Conservation (phyloP, 768 basidiomycete genomes). For the Leucocoprinus leucothites region DNA sequence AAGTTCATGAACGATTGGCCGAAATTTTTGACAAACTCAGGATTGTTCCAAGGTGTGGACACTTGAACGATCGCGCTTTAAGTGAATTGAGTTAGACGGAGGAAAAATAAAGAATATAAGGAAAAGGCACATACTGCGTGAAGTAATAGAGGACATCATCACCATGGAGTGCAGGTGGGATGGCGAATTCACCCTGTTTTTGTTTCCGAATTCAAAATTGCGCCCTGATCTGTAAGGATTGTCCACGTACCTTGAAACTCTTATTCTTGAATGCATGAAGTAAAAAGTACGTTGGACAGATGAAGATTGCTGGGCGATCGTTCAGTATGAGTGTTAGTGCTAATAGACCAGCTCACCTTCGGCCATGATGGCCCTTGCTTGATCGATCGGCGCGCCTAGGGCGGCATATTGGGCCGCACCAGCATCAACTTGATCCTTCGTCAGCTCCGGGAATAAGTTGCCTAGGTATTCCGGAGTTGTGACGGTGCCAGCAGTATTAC, state of each 20-base stretch:
- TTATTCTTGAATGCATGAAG: conserved; percentile 26
- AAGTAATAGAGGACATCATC: conserved; percentile 39
- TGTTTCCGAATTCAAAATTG: background rate
- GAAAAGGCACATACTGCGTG: conserved; percentile 28
- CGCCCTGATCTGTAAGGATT: background rate
- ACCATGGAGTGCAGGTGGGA: conserved; percentile 38
- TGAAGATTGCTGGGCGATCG: conserved; percentile 33
- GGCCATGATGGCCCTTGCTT: conserved; percentile 11
- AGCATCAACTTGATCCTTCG: conserved; percentile 18
- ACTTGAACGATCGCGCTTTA: no score
- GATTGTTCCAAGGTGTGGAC: no score
- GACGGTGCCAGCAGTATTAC: conserved; percentile 18
- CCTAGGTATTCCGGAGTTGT: conserved; percentile 28
- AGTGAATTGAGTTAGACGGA: no score
- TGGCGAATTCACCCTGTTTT: conserved; percentile 37
- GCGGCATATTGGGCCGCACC: conserved; percentile 5
- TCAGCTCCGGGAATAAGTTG: conserved; percentile 37
- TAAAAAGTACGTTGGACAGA: conserved; percentile 41
- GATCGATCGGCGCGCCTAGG: conserved; percentile 6
- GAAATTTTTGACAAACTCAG: conserved; percentile 32
- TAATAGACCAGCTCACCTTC: conserved; percentile 4
- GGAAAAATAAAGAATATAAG: no score
- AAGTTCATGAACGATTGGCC: conserved; percentile 36
- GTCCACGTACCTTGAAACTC: conserved; percentile 29
- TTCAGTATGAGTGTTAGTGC: background rate